Percentiles rank a stretch among this genome's conserved stretches.
Evolutionary conservation across 768 basidiomycete genomes (phyloP).

Genomic region (Boletus subparvulus): DNA sequence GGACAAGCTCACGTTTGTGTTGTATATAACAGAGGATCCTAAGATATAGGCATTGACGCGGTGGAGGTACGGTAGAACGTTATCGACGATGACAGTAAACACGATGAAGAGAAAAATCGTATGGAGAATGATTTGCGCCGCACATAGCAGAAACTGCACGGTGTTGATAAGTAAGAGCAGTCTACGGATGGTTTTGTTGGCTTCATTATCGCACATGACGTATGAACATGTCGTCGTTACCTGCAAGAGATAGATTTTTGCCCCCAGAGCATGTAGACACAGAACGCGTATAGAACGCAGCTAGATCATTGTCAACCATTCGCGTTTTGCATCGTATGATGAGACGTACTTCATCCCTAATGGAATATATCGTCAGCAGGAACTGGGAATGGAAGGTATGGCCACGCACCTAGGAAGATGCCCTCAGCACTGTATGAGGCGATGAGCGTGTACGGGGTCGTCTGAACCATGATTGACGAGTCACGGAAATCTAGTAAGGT

Average conservation of each 20-base stretch:
- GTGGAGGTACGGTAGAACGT: neutral
- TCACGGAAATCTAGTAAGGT: neutral
- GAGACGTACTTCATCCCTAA: constrained; percentile 18
- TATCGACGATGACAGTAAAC: neutral
- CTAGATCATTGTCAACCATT: constrained; percentile 6
- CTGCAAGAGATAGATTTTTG: constrained; percentile 7
- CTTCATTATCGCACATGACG: neutral
- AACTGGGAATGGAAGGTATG: neutral
- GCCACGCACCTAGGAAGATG: constrained; percentile 21
- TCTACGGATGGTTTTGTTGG: neutral
- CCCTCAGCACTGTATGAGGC: constrained; percentile 5
- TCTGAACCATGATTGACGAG: constrained; percentile 1
- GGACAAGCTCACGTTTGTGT: constrained; percentile 9
- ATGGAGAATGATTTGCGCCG: constrained; percentile 4
- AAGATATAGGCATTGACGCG: neutral
- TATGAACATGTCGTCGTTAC: neutral
- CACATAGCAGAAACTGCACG: constrained; percentile 19
- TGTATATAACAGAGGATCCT: constrained; percentile 4
- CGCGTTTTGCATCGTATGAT: neutral
- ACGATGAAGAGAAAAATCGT: neutral
- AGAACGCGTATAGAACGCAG: constrained; percentile 14
- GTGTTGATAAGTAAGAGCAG: constrained; percentile 13
- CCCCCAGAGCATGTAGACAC: constrained; percentile 15
- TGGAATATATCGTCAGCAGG: neutral
- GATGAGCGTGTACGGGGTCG: constrained; percentile 4